Percentiles rank a stretch among this genome's conserved stretches.
Evolutionary conservation across 441 rosid genomes (phyloP).

Genomic region (Bruguiera hainesii): DNA sequence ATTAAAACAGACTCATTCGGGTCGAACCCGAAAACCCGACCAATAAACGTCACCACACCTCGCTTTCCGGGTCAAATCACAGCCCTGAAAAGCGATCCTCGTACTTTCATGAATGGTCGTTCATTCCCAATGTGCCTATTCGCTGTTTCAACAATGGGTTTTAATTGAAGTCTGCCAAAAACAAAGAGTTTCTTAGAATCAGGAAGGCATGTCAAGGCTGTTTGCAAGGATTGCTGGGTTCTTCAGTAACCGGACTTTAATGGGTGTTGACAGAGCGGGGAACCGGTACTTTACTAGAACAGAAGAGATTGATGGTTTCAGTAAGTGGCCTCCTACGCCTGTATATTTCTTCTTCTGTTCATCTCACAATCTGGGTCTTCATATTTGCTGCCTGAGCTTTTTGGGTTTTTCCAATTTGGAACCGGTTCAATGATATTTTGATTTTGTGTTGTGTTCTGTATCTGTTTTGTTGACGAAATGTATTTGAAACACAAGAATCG

Average conservation of each 20-base stretch:
- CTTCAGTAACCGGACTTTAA: conserved; percentile 47
- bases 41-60: neutral
- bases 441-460: neutral
- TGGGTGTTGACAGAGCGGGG: conserved; percentile 73
- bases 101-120: too few relatives aligned
- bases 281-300: conserved; percentile 75
- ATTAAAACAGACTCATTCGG: too few relatives aligned
- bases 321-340: conserved; percentile 45
- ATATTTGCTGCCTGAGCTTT: neutral
- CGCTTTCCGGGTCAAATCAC: neutral
- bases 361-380: neutral
- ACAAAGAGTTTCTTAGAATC: neutral
- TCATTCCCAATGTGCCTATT: neutral
- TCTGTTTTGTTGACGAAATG: too few relatives aligned
- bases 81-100: too few relatives aligned
- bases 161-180: neutral
- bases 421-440: neutral
- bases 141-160: conserved; percentile 10
- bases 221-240: conserved; percentile 62
- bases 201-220: conserved; percentile 59
- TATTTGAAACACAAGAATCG: too few relatives aligned
- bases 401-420: neutral
- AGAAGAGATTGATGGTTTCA: conserved; percentile 77
- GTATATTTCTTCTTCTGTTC: neutral
- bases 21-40: too few relatives aligned